A percentile compares a stretch with the other conserved stretches of the same genome.
Conservation (phyloP, 2,329 filamentous ascomycete genomes). For the Botryosphaeria dothidea region DNA sequence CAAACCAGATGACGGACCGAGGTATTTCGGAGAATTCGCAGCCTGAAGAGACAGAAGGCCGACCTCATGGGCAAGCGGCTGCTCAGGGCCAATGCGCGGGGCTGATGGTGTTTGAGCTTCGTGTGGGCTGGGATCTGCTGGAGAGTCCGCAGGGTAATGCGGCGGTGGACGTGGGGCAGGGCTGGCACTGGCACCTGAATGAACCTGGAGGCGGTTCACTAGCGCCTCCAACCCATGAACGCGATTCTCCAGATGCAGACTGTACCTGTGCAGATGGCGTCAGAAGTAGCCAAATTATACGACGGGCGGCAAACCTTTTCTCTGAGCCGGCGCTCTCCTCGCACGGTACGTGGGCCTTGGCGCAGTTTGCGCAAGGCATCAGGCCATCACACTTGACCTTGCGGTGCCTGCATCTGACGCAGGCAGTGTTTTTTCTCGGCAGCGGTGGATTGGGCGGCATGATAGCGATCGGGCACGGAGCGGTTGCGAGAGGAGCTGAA, state of each 20-base stretch:
- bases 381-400: conserved; percentile 16
- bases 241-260: neutral
- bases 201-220: neutral
- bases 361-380: conserved; percentile 6
- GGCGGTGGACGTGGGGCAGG: neutral
- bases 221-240: neutral
- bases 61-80: conserved; percentile 50
- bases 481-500: neutral
- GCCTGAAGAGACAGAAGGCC: conserved; percentile 54
- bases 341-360: conserved; percentile 7
- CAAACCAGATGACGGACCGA: conserved; percentile 59
- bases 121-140: neutral
- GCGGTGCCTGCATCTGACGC: neutral
- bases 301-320: neutral
- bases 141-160: neutral
- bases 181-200: neutral
- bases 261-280: neutral
- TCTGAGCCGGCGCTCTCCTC: conserved; percentile 8
- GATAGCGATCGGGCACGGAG: neutral
- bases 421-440: neutral
- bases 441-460: conserved; percentile 1
- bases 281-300: neutral
- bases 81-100: conserved; percentile 5
- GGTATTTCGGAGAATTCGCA: conserved; percentile 52
- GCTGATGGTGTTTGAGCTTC: neutral